These are phyloP conservation scores for Fragaria vesca DNA, from an alignment of 306 rosid genomes.

Conservation along the genomic window DNA sequence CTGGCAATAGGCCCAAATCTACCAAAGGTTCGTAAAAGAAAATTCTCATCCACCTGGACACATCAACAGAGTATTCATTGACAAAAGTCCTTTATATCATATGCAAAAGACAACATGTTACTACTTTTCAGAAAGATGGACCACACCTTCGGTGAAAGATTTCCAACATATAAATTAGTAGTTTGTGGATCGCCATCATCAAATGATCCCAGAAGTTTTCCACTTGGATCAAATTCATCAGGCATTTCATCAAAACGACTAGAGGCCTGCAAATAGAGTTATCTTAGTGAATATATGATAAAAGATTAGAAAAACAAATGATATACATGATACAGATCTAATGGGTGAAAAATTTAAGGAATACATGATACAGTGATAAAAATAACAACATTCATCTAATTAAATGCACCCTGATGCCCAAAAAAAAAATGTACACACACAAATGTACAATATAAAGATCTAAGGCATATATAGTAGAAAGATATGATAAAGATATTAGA, in stretches of 20 bases:
- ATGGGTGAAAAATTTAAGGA: background rate
- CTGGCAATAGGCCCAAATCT: conserved; percentile 99
- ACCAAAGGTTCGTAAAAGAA: conserved; percentile 97
- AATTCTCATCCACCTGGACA: conserved; percentile 92
- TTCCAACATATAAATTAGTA: conserved; percentile 97
- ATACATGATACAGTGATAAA: background rate
- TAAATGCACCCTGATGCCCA: background rate
- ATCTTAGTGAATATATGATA: conserved; percentile 23
- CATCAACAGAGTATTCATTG: conserved; percentile 21
- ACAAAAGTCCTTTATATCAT: conserved; percentile 4
- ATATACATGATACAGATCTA: background rate
- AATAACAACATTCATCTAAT: background rate
- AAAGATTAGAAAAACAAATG: conserved; percentile 7
- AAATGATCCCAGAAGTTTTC: conserved; percentile 94
- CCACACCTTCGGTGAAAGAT: conserved; percentile 89
- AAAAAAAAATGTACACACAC: too few species aligned
- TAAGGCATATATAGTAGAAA: too few species aligned
- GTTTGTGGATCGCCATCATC: conserved; percentile 99
- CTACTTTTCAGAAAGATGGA: background rate
- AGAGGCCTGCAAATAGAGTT: conserved; percentile 43
- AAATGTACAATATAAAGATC: too few species aligned
- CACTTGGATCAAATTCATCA: conserved; percentile 96
- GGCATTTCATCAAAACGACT: conserved; percentile 97
- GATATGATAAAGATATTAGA: background rate
- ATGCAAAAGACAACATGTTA: conserved; percentile 13